These are phyloP conservation scores for Amylostereum areolatum DNA, from an alignment of 1,284 basidiomycete species.

Conservation along the genomic window DNA sequence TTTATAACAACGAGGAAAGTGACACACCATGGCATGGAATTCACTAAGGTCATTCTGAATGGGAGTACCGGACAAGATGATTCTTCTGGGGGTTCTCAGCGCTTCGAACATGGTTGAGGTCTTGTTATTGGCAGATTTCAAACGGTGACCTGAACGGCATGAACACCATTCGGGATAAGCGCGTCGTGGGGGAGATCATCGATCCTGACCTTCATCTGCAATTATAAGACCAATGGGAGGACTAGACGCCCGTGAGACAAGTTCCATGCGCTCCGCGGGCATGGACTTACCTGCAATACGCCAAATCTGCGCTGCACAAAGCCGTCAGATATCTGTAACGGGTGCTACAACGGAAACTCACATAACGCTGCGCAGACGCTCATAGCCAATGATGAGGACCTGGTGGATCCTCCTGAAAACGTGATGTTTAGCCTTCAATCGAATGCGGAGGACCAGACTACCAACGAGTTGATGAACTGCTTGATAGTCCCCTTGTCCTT, in stretches of 20 bases:
- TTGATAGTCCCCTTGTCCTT: slow-evolving; percentile 68
- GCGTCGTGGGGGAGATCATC: not conserved
- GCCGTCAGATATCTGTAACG: slow-evolving; percentile 6
- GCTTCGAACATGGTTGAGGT: slow-evolving; percentile 86
- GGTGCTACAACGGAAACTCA: slow-evolving; percentile 19
- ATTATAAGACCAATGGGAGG: slow-evolving; percentile 91
- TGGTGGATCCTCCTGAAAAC: slow-evolving; percentile 62
- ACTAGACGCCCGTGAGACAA: too few species aligned
- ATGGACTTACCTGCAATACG: slow-evolving; percentile 61
- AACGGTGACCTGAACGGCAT: slow-evolving; percentile 66
- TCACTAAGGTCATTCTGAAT: slow-evolving; percentile 96
- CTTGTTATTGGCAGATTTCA: slow-evolving; percentile 92
- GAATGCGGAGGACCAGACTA: not conserved
- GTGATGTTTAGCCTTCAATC: slow-evolving; percentile 2
- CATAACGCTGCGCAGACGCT: slow-evolving; percentile 82
- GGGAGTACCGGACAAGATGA: slow-evolving; percentile 95
- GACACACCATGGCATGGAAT: slow-evolving; percentile 88
- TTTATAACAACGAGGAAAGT: not conserved
- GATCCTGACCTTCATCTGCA: slow-evolving; percentile 81
- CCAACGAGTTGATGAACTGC: slow-evolving; percentile 71
- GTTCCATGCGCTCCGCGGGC: too few species aligned
- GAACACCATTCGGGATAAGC: not conserved
- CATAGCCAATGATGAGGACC: slow-evolving; percentile 94
- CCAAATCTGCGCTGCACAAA: slow-evolving; percentile 45
- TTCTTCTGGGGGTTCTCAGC: slow-evolving; percentile 66